Conservation (phyloP, 1,284 basidiomycete species). For the Heimioporus punctisporus region DNA sequence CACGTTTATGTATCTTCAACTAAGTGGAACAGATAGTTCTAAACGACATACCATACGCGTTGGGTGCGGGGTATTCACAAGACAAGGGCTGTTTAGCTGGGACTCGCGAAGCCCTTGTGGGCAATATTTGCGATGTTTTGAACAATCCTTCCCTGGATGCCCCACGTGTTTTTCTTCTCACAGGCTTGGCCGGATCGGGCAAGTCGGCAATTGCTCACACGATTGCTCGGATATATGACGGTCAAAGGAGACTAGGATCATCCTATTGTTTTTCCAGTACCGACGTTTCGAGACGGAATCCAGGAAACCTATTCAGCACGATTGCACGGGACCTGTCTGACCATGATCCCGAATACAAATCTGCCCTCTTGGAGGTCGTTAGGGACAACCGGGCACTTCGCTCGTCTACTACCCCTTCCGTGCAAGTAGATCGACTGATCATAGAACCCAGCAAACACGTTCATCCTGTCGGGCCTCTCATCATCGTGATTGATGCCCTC, state of each 20-base stretch:
- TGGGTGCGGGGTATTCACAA: background rate
- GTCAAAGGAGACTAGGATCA: constrained; percentile 1
- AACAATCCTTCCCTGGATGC: background rate
- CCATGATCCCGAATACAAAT: background rate
- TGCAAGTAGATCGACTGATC: background rate
- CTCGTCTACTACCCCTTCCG: background rate
- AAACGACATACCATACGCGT: constrained; percentile 1
- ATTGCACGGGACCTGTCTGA: constrained; percentile 1
- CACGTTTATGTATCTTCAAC: too few relatives aligned
- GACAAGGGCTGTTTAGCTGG: constrained; percentile 3
- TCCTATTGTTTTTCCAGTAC: constrained; percentile 6
- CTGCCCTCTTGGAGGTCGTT: background rate
- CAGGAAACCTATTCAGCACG: constrained; percentile 4
- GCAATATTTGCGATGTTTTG: background rate
- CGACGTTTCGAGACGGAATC: constrained; percentile 3
- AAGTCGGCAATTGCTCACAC: constrained; percentile 4
- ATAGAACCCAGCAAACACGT: background rate
- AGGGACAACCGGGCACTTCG: background rate
- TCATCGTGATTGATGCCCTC: background rate
- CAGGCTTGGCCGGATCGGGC: constrained; percentile 4
- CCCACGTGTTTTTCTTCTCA: constrained; percentile 1
- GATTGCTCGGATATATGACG: constrained; percentile 2
- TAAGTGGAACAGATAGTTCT: background rate
- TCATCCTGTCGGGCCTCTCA: background rate
- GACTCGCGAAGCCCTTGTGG: background rate